Conservation (phyloP, 2,329 filamentous ascomycete genomes). For the Huntiella abstrusa region DNA sequence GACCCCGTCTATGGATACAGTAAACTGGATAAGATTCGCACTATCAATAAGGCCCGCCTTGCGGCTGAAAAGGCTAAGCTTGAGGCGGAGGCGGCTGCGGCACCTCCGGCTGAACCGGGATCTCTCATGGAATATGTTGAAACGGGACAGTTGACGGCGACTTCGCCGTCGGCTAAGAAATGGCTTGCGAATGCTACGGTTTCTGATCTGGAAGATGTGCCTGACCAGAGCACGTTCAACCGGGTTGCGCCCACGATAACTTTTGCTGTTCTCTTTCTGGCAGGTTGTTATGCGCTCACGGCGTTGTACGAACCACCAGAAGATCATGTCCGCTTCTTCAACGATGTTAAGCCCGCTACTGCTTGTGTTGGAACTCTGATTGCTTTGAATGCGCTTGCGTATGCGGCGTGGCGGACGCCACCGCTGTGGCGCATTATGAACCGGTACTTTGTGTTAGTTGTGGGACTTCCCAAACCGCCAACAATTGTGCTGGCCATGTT, state of each 20-base stretch:
- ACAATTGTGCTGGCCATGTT: conserved; percentile 46
- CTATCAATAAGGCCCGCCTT: conserved; percentile 29
- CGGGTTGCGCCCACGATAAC: conserved; percentile 36
- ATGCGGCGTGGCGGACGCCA: conserved; percentile 41
- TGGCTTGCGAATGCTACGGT: conserved; percentile 25
- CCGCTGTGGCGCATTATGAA: conserved; percentile 48
- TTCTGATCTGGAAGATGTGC: conserved; percentile 31
- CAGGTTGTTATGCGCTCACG: conserved; percentile 25
- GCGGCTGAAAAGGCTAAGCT: conserved; percentile 27
- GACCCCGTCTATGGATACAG: conserved; percentile 40
- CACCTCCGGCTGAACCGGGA: conserved; percentile 6
- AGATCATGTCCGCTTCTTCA: conserved; percentile 31
- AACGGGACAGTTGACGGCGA: conserved; percentile 21
- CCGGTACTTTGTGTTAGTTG: conserved; percentile 44
- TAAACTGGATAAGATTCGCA: conserved; percentile 37
- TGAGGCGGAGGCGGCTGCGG: conserved; percentile 20
- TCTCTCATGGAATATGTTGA: conserved; percentile 15
- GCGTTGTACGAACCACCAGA: conserved; percentile 22
- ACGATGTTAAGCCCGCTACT: conserved; percentile 39
- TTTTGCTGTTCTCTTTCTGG: conserved; percentile 27
- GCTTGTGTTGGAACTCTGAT: conserved; percentile 47
- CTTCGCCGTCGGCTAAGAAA: conserved; percentile 23
- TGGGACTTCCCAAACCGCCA: conserved; percentile 44
- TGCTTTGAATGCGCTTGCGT: conserved; percentile 37
- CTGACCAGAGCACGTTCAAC: conserved; percentile 31